Evolutionary conservation across 2,329 filamentous ascomycete genomes (phyloP).

Genomic region (Dichotomopilus funicola): DNA sequence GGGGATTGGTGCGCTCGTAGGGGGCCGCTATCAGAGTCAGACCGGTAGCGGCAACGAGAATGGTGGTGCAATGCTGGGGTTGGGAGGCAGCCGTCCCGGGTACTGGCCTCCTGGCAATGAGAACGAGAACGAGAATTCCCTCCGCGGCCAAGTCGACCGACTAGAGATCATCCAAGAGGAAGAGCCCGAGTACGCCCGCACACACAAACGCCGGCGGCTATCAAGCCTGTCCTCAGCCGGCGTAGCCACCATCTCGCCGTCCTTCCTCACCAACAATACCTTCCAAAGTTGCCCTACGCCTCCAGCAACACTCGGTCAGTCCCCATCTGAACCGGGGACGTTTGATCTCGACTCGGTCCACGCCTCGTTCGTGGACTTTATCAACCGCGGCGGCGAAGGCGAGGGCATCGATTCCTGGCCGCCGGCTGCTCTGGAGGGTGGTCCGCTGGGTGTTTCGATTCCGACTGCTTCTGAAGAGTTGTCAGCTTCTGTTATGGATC

Average conservation of each 20-base stretch:
- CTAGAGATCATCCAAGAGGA: slow-evolving; percentile 3
- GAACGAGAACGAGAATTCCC: background rate
- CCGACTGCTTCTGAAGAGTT: no score
- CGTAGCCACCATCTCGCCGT: slow-evolving; percentile 2
- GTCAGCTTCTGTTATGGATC: no score
- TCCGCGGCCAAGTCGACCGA: background rate
- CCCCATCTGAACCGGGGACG: background rate
- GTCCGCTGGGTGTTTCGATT: no score
- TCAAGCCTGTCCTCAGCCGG: slow-evolving; percentile 14
- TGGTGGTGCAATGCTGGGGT: background rate
- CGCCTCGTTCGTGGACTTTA: slow-evolving; percentile 16
- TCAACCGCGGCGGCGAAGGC: slow-evolving; percentile 12
- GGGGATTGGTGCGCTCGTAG: slow-evolving; percentile 9
- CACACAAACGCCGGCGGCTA: slow-evolving; percentile 17
- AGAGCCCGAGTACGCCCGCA: background rate
- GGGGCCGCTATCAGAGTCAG: slow-evolving; percentile 8
- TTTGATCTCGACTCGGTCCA: slow-evolving; percentile 19
- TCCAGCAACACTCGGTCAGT: background rate
- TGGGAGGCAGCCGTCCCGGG: slow-evolving; percentile 2
- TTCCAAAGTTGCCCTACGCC: slow-evolving; percentile 7
- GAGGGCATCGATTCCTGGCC: background rate
- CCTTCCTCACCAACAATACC: slow-evolving; percentile 7
- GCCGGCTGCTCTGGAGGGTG: background rate
- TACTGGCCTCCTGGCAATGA: slow-evolving; percentile 5
- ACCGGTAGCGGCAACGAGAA: background rate